phyloP scores from a whole-genome alignment of 306 rosid species.

The Quercus parvula region DNA sequence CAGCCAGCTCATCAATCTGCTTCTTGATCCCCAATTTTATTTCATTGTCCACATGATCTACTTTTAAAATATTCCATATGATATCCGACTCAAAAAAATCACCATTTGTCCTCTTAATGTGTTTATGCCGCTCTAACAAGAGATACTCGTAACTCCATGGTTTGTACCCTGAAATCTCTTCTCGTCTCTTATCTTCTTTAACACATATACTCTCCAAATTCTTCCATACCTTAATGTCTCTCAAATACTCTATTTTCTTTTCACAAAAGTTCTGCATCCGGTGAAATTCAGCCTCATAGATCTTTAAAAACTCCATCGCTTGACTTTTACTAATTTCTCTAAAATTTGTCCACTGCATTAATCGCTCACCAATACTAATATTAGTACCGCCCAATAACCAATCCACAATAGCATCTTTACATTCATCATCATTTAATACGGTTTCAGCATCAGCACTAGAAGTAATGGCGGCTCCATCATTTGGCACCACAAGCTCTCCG shows the following conservation, averaged over 20 bases:
- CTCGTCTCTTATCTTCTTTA: background rate
- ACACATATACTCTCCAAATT: background rate
- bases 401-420: background rate
- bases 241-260: background rate
- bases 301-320: background rate
- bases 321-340: background rate
- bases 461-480: no score
- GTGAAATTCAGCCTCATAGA: background rate
- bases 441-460: background rate
- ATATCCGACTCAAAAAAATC: background rate
- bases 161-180: background rate
- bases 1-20: background rate
- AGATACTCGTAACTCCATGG: background rate
- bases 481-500: background rate
- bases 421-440: background rate
- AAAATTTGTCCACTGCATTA: background rate
- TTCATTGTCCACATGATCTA: background rate
- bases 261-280: background rate
- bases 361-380: background rate
- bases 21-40: background rate
- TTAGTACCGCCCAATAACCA: background rate
- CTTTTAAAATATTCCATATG: background rate
- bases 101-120: background rate
- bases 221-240: background rate
- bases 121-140: background rate